Evolutionary conservation across 1,284 basidiomycete species (phyloP).

Genomic region (Ceratobasidium theobromae): DNA sequence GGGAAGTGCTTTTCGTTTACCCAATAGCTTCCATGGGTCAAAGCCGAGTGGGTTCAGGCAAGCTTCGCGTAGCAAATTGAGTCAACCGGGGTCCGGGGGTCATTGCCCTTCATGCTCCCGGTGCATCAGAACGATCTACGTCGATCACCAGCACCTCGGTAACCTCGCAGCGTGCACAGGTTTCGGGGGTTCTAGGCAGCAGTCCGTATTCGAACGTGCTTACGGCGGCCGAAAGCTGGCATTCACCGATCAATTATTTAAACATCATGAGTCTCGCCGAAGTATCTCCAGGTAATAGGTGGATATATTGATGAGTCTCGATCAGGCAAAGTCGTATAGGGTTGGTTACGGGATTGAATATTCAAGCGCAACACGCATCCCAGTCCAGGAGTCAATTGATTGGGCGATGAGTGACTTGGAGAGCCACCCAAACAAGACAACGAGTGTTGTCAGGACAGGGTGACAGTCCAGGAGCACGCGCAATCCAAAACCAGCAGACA

Average conservation of each 20-base stretch:
- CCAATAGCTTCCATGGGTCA: not conserved
- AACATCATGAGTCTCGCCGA: not conserved
- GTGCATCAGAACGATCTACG: not conserved
- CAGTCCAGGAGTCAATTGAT: slow-evolving; percentile 64
- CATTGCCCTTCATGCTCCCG: not conserved
- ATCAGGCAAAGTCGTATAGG: not conserved
- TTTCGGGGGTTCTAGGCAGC: not conserved
- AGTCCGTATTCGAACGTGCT: not conserved
- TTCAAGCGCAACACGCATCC: slow-evolving; percentile 62
- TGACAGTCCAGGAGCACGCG: slow-evolving; percentile 74
- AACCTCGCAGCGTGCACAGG: not conserved
- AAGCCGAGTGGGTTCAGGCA: not conserved
- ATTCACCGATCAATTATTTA: not conserved
- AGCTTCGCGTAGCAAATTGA: not conserved
- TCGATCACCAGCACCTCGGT: slow-evolving; percentile 1
- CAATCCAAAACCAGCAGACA: slow-evolving; percentile 74
- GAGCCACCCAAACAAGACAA: slow-evolving; percentile 77
- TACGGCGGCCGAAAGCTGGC: not conserved
- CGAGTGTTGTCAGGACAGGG: slow-evolving; percentile 72
- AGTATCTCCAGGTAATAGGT: not conserved
- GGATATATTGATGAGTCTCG: not conserved
- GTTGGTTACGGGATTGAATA: slow-evolving; percentile 69
- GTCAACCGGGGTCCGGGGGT: not conserved
- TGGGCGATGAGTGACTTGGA: slow-evolving; percentile 65
- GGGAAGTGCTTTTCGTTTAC: not conserved